Base-by-base conservation (phyloP, 2,329 filamentous ascomycete genomes). In the Rutstroemia sp. region DNA sequence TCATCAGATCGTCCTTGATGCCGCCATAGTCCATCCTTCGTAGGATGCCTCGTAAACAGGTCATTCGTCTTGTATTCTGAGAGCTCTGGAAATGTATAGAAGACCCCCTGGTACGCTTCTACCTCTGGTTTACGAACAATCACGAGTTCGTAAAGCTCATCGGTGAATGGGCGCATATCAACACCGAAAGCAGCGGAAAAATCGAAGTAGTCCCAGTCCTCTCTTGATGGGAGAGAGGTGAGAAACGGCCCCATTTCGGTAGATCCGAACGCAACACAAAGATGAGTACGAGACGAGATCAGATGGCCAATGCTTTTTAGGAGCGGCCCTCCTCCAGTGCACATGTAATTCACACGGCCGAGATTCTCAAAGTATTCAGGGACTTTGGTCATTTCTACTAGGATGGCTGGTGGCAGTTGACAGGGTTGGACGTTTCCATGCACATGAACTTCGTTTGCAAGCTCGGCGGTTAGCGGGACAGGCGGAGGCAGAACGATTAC, bases 1-100 rank as follows among this genome's bases (percentile, higher is more conserved):
- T 76, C 73, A 53, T 76, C 73, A 8, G 61, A 58, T 5, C 73
- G 65, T 5, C 71, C 72, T 17, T 65, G 38, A 51, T 67, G 73
- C 6, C 62, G 65, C 70, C 71, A 75, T 2, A 70, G 62, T 34
- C 61, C 57, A 0, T 64, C 57, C 5, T 71, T 69, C 4, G 60
- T 65, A 1, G 74, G 70, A 53, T 76, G 73, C 16, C 51, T 64
- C 1, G 58, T 59, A 45, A 64, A 76, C 0, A 75, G 60, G 56
- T 76, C 74, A 25, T 68, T 68, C 4, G 68, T 73, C 4, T 54
- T 61, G 48, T 71, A 75, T 41, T 69, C 63, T 3, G 66, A 48
- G 8, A 67, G 50, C 1, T 72, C 62, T 0, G 71, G 71, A 55
- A 67, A 73, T 1, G 65, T 68, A 51, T 68, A 65, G 60, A 72